phyloP scores from a whole-genome alignment of 2,329 filamentous ascomycete species.

The Fusarium chaquense region DNA sequence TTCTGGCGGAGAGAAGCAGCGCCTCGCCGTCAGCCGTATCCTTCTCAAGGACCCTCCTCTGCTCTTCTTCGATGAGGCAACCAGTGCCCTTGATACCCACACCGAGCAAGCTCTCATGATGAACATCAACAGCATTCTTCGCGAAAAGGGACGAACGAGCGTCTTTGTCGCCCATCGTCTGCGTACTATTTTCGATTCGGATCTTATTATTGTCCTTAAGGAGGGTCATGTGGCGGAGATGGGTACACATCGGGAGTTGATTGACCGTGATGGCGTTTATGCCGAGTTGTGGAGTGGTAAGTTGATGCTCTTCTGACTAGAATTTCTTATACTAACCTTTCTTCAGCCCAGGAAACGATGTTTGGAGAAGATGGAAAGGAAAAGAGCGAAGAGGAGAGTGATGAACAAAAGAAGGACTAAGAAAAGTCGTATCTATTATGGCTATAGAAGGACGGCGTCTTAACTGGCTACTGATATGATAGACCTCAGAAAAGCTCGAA shows the following conservation, averaged over 20 bases:
- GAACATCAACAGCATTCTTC: slow-evolving; percentile 93
- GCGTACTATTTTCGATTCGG: slow-evolving; percentile 92
- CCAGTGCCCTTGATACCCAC: slow-evolving; percentile 90
- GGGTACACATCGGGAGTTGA: slow-evolving; percentile 86
- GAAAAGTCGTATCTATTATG: background rate
- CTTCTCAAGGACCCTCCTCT: slow-evolving; percentile 90
- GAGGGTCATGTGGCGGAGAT: slow-evolving; percentile 87
- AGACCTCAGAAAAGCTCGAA: slow-evolving; percentile 26
- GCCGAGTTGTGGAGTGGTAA: slow-evolving; percentile 90
- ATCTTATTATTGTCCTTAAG: slow-evolving; percentile 91
- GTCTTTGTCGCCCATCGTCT: slow-evolving; percentile 95
- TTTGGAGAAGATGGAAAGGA: slow-evolving; percentile 62
- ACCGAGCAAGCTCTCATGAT: slow-evolving; percentile 90
- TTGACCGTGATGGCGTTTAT: slow-evolving; percentile 84
- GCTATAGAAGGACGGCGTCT: slow-evolving; percentile 13
- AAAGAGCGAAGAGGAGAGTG: slow-evolving; percentile 47
- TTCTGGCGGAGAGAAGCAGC: slow-evolving; percentile 92
- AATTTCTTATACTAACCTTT: slow-evolving; percentile 18
- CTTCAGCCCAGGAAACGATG: slow-evolving; percentile 71
- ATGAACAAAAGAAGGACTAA: slow-evolving; percentile 22
- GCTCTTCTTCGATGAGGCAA: slow-evolving; percentile 96
- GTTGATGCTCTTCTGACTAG: slow-evolving; percentile 48
- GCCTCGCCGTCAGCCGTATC: slow-evolving; percentile 84
- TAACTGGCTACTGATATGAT: slow-evolving; percentile 3
- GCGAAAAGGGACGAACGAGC: slow-evolving; percentile 88